Evolutionary conservation across 805 yeast species (phyloP).

Genomic region (Teunomyces panamensis): DNA sequence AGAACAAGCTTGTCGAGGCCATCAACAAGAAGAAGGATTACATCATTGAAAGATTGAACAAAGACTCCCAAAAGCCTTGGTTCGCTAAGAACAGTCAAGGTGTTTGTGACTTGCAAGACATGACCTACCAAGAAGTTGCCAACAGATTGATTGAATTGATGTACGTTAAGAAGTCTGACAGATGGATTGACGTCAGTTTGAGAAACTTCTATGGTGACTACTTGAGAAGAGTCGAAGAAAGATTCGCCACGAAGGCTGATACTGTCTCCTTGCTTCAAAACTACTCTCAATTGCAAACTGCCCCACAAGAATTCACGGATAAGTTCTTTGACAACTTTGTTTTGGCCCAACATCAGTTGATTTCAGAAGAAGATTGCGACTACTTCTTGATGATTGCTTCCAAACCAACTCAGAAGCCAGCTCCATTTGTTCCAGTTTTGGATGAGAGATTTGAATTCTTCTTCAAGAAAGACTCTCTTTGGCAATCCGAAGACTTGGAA

Average conservation of each 20-base stretch:
- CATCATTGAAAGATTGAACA: conserved; percentile 80
- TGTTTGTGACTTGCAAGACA: conserved; percentile 87
- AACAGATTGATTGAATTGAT: conserved; percentile 82
- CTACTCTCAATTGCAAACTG: conserved; percentile 57
- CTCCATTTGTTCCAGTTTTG: conserved; percentile 93
- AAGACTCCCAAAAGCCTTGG: conserved; percentile 98
- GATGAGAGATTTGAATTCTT: conserved; percentile 92
- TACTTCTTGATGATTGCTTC: conserved; percentile 81
- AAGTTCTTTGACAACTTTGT: conserved; percentile 68
- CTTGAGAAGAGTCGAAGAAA: conserved; percentile 94
- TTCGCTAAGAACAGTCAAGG: conserved; percentile 78
- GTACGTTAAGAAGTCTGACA: conserved; percentile 70
- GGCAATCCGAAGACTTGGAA: conserved; percentile 98
- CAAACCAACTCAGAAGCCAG: conserved; percentile 90
- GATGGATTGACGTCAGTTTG: conserved; percentile 87
- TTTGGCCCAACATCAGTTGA: conserved; percentile 71
- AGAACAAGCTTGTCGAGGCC: conserved; percentile 79
- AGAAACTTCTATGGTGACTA: conserved; percentile 84
- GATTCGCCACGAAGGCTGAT: conserved; percentile 63
- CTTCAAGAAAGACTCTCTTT: conserved; percentile 97
- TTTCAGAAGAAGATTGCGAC: conserved; percentile 94
- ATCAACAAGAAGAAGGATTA: conserved; percentile 79
- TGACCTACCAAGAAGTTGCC: conserved; percentile 93
- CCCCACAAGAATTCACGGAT: conserved; percentile 61
- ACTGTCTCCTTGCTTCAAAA: conserved; percentile 70